Base-by-base conservation (phyloP, 345 rosid species). In the Corymbia maculata region DNA sequence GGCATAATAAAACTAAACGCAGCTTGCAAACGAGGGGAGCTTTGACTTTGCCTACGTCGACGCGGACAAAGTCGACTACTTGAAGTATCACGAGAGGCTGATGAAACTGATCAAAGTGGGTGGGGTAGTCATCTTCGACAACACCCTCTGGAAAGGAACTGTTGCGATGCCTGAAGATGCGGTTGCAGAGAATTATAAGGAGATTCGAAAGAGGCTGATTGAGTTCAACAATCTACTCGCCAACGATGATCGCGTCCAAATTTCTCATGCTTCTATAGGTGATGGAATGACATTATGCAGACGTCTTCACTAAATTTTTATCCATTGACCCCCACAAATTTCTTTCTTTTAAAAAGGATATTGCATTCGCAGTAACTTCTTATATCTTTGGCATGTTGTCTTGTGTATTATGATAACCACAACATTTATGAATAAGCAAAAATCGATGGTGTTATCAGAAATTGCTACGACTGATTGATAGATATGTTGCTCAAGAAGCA, bases 261-360 rank as follows among this genome's bases (percentile, higher is more conserved):
- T 94, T 8, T 96, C 94, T 50, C 94, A 90, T 61, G 94, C 93
- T 79, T 93, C 97, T 8, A 85, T 93, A 8, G 97, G 97, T 14
- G 98, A 95, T 91, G 98, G 97, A 85, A 91, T 94, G 86, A 94
- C 96, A 13, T 93, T 97, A 52, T 92, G 93, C 91, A 85, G 90
- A 90, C 89, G 91, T 32, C 53, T 87, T 52, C n/a, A 3, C 45
- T 70, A 32, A 32, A 44, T 2, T 70, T 66, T 17, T 32, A 68
- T 68, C 9, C 45, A 16, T 32, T 4, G 79, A 68, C 44, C 44
- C 6, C 12, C 9, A 10, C 24, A 70, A 16, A 32, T 30, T 9
- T 70, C 44, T 68, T 36, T 32, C 79, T 68, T 68, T 68, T 36
- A 16, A 12, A 4, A 32, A 16, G 79, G 45, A 32, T 22, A 68